Conservation (phyloP, 2,329 filamentous ascomycete species). For the Paecilomyces sp. region DNA sequence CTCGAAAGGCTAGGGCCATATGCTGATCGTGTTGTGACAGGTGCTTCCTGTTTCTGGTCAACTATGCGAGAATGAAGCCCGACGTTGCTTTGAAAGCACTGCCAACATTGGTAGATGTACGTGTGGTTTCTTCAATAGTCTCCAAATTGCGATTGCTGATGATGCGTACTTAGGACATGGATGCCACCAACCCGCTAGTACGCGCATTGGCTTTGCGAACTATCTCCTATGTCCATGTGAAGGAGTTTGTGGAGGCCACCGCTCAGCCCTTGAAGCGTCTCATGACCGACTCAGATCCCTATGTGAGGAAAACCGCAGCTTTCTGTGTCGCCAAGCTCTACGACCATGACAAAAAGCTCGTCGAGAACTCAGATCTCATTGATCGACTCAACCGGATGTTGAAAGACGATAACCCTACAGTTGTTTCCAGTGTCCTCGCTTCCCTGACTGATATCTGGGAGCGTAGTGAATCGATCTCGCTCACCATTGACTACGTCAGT, state of each 20-base stretch:
- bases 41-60: constrained; percentile 96
- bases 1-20: not conserved
- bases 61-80: constrained; percentile 90
- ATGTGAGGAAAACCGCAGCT: constrained; percentile 94
- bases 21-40: constrained; percentile 40
- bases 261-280: constrained; percentile 76
- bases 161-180: constrained; percentile 63
- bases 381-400: constrained; percentile 83
- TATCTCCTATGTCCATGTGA: constrained; percentile 95
- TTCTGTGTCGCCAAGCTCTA: constrained; percentile 97
- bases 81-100: constrained; percentile 91
- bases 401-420: constrained; percentile 92
- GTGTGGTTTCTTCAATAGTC: constrained; percentile 12
- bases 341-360: constrained; percentile 85
- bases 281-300: constrained; percentile 81
- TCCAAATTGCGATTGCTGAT: not conserved
- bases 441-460: constrained; percentile 98
- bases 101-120: constrained; percentile 72
- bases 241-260: constrained; percentile 89
- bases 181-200: constrained; percentile 85
- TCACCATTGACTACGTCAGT: constrained; percentile 95
- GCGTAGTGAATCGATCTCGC: constrained; percentile 90
- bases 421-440: constrained; percentile 88
- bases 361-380: constrained; percentile 87
- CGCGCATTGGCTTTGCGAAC: constrained; percentile 87